Evolutionary conservation across 192 early-diverging fungal genomes (phyloP), one percentile per base, ranked within the genome.

Genomic region (Linnemannia exigua): DNA sequence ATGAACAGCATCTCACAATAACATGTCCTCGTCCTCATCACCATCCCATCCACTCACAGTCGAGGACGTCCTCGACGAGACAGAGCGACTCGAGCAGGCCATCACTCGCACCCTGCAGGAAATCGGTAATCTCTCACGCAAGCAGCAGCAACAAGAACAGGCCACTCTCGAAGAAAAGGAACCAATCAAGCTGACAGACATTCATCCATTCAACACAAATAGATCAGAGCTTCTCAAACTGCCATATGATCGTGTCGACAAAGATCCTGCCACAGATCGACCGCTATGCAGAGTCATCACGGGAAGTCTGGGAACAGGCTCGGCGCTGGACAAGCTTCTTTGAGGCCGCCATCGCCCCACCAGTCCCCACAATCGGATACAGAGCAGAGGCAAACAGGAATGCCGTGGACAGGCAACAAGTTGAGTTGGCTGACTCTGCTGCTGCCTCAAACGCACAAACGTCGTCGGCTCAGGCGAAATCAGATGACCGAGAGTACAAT

Each of bases 181-280:
- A 54, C 22, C 22, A n/a, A 31, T 28, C 0, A 28, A 12, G 12
- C 58, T 63, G 31, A 25, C 41, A 20, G n/a, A n/a, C 33, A 1
- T 33, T 20, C 22, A 12, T 58, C 20, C 25, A n/a, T 47, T 54
- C n/a, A 28, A 31, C 25, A 14, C 12, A 7, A 31, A 31, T 51
- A 77, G 92, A 92, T 81, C 81, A 92, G 33, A 91, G 89, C 74
- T 92, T 92, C 73, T 87, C 90, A 0, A 68, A 82, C n/a, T 90
- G 92, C 50, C 90, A 92, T 52, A 89, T 87, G 37, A 90, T 83
- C 74, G 88, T 89, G 17, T 83, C 90, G 22, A 79, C 88, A n/a
- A 88, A 81, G 67, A 82, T 92, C 25, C 81, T 91, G 25, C 90
- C 92, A 6, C 88, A 89, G 67, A 82, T 92, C 28, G 89, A 90